Base-by-base conservation (phyloP, 2,329 filamentous ascomycete species). In the Thelonectria discophora region DNA sequence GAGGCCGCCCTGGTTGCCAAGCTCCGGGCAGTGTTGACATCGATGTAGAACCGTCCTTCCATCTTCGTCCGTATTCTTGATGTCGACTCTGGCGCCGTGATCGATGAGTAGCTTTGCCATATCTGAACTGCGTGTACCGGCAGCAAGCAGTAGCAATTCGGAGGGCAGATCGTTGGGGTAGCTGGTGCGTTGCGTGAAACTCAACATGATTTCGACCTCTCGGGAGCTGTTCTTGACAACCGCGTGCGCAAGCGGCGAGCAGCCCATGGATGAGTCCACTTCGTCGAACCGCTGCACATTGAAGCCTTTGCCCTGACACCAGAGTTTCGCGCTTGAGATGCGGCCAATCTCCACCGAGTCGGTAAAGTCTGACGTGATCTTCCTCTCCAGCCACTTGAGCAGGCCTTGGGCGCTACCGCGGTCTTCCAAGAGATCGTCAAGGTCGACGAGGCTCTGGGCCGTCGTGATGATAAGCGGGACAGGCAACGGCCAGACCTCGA, bases 301-400 rank as follows among this genome's bases (percentile, higher is more conserved):
- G 11, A 57, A 57, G n/a, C 54, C 54, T 57, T 57, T 21, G 3
- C 42, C 37, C 17, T 17, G n/a, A n/a, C 46, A 57, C 54, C 54
- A 57, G 8, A 27, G 8, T 12, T 55, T 55, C 30, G 53, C 12
- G 10, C n/a, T 17, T 24, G 45, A 43, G 32, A 51, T 51, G 24
- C 37, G 3, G 6, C 47, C 46, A 34, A 57, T 43, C 15, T 49
- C 43, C 13, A 55, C 30, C 5, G 6, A 18, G 17, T 32, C 27
- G 15, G 46, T 42, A 15, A 50, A 50, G 46, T 50, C 37, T 12
- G 34, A n/a, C 12, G 32, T 24, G 7, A 17, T 55, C 17, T 18
- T 48, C 17, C 43, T 48, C 43, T 40, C 30, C 21, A 55, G 53
- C 53, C 53, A 48, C 27, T 40, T 32, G 9, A 55, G 15, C 5